These are phyloP conservation scores for Colletotrichum sidae DNA, from an alignment of 2,329 filamentous ascomycete genomes.

Conservation along the genomic window DNA sequence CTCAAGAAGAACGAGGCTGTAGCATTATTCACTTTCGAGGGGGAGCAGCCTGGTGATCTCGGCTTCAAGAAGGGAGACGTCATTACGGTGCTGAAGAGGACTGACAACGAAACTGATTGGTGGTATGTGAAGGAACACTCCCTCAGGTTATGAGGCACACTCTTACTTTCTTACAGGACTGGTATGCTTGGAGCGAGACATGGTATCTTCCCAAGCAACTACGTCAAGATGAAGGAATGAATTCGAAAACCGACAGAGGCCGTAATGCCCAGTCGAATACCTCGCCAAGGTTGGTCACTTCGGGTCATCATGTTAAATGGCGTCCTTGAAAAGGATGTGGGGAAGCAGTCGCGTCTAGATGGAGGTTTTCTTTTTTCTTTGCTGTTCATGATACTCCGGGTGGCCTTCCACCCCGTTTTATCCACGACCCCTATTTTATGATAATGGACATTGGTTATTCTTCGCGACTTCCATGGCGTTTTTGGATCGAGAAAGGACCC, in stretches of 20 bases:
- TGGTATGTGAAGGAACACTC: constrained; percentile 70
- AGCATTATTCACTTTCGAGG: constrained; percentile 93
- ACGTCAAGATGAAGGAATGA: constrained; percentile 72
- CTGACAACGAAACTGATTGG: constrained; percentile 95
- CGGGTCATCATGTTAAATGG: constrained; percentile 5
- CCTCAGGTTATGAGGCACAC: neutral
- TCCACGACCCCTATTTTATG: constrained; percentile 22
- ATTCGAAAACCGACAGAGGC: constrained; percentile 2
- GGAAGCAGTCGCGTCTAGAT: neutral
- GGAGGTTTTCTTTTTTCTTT: constrained; percentile 8
- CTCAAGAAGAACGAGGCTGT: constrained; percentile 83
- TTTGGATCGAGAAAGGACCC: constrained; percentile 9
- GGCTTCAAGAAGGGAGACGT: constrained; percentile 92
- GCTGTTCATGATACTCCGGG: constrained; percentile 34
- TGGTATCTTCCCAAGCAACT: constrained; percentile 92
- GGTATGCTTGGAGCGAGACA: constrained; percentile 86
- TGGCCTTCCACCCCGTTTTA: constrained; percentile 25
- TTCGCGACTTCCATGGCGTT: constrained; percentile 22
- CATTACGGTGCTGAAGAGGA: constrained; percentile 94
- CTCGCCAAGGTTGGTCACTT: constrained; percentile 9
- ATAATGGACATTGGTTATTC: constrained; percentile 14
- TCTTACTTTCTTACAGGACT: constrained; percentile 67
- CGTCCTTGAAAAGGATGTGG: constrained; percentile 1
- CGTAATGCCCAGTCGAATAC: constrained; percentile 20
- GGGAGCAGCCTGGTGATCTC: constrained; percentile 91